Base-by-base conservation (phyloP, 306 rosid species). In the Rosa persica region DNA sequence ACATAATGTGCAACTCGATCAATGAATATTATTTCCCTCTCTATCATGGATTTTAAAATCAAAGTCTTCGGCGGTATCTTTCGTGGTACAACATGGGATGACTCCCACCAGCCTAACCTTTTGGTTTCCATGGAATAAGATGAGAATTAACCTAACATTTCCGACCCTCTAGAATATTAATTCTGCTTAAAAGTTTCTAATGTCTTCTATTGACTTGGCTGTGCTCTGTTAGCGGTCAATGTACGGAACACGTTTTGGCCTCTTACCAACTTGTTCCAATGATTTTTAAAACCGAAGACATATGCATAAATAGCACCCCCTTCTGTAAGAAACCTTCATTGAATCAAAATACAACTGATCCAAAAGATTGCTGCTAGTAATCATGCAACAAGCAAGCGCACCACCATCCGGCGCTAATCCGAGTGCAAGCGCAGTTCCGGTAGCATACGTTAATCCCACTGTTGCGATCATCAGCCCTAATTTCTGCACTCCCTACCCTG, bases 401-500 rank as follows among this genome's bases (percentile, higher is more conserved):
- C 72, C 70, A 30, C 42, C 68, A 5, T 2, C 4, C 3, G 64
- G 19, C 1, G 23, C 40, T 38, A 6, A 74, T 57, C 19, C 40
- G 2, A 16, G 16, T 12, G 2, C 72, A 40, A 40, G 49, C 34
- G 72, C 43, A 17, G 72, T 17, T 12, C 72, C 57, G 8, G 19
- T 17, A 25, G 57, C 19, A 3, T 49, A 65, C 3, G 73, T 20
- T 22, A 23, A 23, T 12, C 64, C 65, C n/a, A 84, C 88, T 0
- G 3, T 72, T 23, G n/a, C 67, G 51, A 40, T 91, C 30, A 43
- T 89, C 2, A 79, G 87, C 34, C 79, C 85, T 47, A 87, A 84
- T 44, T 91, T 54, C 27, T 86, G 91, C 67, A 77, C 81, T 8
- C 86, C 88, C 2, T 67, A 87, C 44, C 82, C 83, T 0, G 74